Percentiles rank a stretch among this genome's conserved stretches.
phyloP scores from a whole-genome alignment of 352 stramenopile species.

The Phytophthora pinifolia region DNA sequence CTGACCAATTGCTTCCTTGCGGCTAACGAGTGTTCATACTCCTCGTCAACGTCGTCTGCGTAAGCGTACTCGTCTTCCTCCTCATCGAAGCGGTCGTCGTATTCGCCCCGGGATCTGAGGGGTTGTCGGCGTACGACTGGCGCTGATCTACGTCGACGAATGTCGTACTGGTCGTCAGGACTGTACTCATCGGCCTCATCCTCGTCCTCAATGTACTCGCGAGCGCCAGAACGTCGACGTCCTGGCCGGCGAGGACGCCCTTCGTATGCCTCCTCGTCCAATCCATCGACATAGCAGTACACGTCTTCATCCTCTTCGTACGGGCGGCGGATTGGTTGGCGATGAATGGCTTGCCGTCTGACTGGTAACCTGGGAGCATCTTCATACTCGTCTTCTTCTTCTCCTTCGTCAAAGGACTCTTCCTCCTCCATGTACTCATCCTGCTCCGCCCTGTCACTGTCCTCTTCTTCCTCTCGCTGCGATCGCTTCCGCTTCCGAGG shows the following conservation, averaged over 20 bases:
- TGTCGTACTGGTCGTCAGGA: slow-evolving; percentile 14
- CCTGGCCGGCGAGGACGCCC: slow-evolving; percentile 6
- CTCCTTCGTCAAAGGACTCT: slow-evolving; percentile 13
- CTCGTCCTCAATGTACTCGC: slow-evolving; percentile 24
- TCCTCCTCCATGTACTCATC: slow-evolving; percentile 23
- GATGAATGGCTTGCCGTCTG: slow-evolving; percentile 17
- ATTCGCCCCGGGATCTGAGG: slow-evolving; percentile 9
- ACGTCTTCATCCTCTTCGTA: slow-evolving; percentile 19
- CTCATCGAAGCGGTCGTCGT: slow-evolving; percentile 6
- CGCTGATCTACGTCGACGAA: slow-evolving; percentile 7
- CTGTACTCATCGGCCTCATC: slow-evolving; percentile 12
- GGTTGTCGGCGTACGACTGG: slow-evolving; percentile 15
- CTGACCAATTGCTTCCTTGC: slow-evolving; percentile 20
- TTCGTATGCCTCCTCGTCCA: slow-evolving; percentile 14
- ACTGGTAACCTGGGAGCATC: slow-evolving; percentile 5
- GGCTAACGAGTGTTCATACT: slow-evolving; percentile 12
- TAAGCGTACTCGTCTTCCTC: slow-evolving; percentile 20
- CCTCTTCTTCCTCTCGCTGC: slow-evolving; percentile 18
- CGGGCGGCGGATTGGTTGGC: slow-evolving; percentile 1
- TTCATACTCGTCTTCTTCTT: slow-evolving; percentile 14
- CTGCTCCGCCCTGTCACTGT: too few species aligned
- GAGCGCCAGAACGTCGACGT: slow-evolving; percentile 9
- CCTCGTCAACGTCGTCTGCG: slow-evolving; percentile 4
- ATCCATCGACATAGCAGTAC: slow-evolving; percentile 19
- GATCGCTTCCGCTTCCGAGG: slow-evolving; percentile 45